phyloP scores from a whole-genome alignment of 768 basidiomycete species.

The Saitozyma podzolica region DNA sequence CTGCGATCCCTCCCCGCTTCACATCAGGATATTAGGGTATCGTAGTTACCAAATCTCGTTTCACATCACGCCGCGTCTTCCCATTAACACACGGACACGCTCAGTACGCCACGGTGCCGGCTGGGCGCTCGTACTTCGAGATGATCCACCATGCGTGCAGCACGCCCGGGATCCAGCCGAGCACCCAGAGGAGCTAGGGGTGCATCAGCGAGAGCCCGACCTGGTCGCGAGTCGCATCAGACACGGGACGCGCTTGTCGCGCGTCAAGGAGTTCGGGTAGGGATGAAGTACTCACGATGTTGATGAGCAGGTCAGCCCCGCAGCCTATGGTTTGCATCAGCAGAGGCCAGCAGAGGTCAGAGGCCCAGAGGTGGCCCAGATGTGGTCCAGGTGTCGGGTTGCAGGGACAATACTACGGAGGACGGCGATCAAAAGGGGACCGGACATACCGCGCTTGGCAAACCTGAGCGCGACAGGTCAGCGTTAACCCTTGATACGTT shows the following conservation, averaged over 20 bases:
- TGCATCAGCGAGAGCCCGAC: neutral
- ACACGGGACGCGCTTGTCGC: too few relatives aligned
- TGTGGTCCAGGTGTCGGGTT: too few relatives aligned
- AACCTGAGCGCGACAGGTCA: neutral
- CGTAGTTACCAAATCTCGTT: too few relatives aligned
- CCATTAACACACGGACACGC: too few relatives aligned
- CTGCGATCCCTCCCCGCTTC: too few relatives aligned
- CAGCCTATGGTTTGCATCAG: conserved; percentile 8
- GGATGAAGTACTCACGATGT: conserved; percentile 17
- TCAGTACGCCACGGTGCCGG: conserved; percentile 3
- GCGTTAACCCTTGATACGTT: conserved; percentile 2
- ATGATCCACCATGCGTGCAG: conserved; percentile 59
- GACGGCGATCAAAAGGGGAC: neutral
- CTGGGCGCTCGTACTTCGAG: conserved; percentile 25
- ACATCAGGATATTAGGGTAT: too few relatives aligned
- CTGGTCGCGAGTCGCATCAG: too few relatives aligned
- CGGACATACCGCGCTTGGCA: conserved; percentile 5
- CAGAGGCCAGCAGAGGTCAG: neutral
- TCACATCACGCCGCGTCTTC: too few relatives aligned
- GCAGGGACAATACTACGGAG: too few relatives aligned
- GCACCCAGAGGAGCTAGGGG: conserved; percentile 48
- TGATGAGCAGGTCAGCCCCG: conserved; percentile 18
- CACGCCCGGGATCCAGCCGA: conserved; percentile 60
- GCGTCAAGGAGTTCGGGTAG: neutral
- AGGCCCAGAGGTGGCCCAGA: too few relatives aligned